Base-by-base conservation (phyloP, 2,329 filamentous ascomycete genomes). In the Aspergillus tanneri region DNA sequence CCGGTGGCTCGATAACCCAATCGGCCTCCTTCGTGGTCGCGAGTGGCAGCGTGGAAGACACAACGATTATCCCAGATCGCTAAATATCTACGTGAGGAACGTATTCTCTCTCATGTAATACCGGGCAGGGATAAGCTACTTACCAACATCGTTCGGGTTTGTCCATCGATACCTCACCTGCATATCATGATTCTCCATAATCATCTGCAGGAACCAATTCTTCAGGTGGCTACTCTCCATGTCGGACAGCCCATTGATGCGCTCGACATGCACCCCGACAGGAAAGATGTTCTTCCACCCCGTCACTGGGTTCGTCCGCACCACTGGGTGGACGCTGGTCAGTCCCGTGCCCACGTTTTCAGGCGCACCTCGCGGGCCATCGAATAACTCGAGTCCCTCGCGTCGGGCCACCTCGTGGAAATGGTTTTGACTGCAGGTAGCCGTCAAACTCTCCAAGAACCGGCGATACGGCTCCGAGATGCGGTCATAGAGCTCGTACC, bases 1-100 rank as follows among this genome's bases (percentile, higher is more conserved):
- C 77, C 75, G 3, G 80, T 77, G 2, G 74, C 76, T 2, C 79
- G 62, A 18, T 73, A 72, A 0, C 79, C 78, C 16, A 68, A 69
- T 62, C 53, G 77, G 70, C 0, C 77, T 78, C 67, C 72, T 8
- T 71, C 64, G 53, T 78, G 77, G 53, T 81, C 78, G 8, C 73
- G 71, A 2, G 77, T 82, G 0, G 78, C 78, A 0, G 76, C 73
- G 54, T 82, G 79, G 57, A 76, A 81, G 3, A 76, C 76, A 34
- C 72, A 76, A 12, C 79, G 69, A 58, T 82, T 82, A 53, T 82
- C 79, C 79, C 79, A 82, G 52, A 82, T 80, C 1, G 78, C 79
- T 55, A 41, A 34, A 40, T 19, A 3, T 21, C 5, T 10, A 14
- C 11, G 27, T 16, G 16, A 12, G 24, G 3, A 25, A 10, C 18